Percentiles rank a stretch among this genome's conserved stretches.
phyloP scores from a whole-genome alignment of 805 yeast species.

The Maudiozyma barnettii region DNA sequence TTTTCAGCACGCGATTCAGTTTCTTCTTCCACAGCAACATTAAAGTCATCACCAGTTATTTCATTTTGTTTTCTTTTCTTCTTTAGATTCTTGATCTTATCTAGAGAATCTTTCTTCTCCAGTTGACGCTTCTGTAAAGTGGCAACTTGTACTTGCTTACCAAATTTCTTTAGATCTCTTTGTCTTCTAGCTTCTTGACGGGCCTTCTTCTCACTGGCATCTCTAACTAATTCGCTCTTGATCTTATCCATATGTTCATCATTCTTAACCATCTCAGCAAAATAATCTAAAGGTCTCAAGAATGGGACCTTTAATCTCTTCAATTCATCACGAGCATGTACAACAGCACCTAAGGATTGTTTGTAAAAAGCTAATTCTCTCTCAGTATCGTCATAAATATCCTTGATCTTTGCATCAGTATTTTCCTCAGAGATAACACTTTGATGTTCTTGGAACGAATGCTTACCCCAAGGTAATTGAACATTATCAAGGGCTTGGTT shows the following conservation, averaged over 20 bases:
- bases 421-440: slow-evolving; percentile 50
- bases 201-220: slow-evolving; percentile 77
- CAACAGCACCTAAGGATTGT: slow-evolving; percentile 82
- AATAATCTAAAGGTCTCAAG: slow-evolving; percentile 87
- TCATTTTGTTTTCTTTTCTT: slow-evolving; percentile 77
- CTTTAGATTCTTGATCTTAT: slow-evolving; percentile 82
- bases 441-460: slow-evolving; percentile 79
- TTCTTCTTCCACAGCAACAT: slow-evolving; percentile 80
- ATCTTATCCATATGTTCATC: slow-evolving; percentile 97
- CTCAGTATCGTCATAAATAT: slow-evolving; percentile 90
- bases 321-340: slow-evolving; percentile 56
- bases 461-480: slow-evolving; percentile 47
- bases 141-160: slow-evolving; percentile 92
- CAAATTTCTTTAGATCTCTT: slow-evolving; percentile 90
- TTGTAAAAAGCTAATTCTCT: slow-evolving; percentile 92
- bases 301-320: slow-evolving; percentile 73
- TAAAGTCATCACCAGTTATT: slow-evolving; percentile 47
- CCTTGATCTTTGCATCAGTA: slow-evolving; percentile 61
- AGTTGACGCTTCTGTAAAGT: slow-evolving; percentile 88
- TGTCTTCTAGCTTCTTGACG: slow-evolving; percentile 90
- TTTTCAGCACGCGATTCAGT: slow-evolving; percentile 17
- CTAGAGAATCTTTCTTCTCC: slow-evolving; percentile 84
- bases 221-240: slow-evolving; percentile 69
- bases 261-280: slow-evolving; percentile 96
- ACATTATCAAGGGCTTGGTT: slow-evolving; percentile 60